These are phyloP conservation scores for Powellomyces hirtus DNA, from an alignment of 192 early-diverging fungal genomes.

Conservation along the genomic window DNA sequence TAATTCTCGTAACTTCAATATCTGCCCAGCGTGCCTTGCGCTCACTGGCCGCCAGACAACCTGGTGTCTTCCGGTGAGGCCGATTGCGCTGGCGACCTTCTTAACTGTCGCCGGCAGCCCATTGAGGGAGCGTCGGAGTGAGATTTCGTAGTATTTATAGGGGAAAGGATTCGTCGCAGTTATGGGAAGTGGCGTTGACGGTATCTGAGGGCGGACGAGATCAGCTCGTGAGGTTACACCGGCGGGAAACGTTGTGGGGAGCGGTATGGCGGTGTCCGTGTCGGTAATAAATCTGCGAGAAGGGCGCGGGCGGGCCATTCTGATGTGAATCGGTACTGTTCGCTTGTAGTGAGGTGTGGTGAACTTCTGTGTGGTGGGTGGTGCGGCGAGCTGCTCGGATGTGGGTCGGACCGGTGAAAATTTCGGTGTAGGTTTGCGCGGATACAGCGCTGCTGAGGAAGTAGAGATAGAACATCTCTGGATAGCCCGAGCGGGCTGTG, in stretches of 20 bases:
- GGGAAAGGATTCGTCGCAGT: conserved; percentile 24
- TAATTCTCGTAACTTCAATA: conserved; percentile 64
- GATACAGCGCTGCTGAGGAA: conserved; percentile 1
- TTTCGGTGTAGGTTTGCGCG: neutral
- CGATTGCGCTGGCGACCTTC: conserved; percentile 50
- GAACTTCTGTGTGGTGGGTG: neutral
- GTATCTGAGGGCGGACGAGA: conserved; percentile 9
- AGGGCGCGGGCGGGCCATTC: neutral
- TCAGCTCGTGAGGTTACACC: neutral
- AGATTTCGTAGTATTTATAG: conserved; percentile 58
- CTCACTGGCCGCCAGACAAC: conserved; percentile 53
- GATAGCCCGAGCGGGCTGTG: too few species aligned
- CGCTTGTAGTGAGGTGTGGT: neutral
- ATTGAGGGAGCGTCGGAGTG: conserved; percentile 54
- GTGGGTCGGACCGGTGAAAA: neutral
- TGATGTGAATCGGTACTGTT: conserved; percentile 1
- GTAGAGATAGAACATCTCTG: conserved; percentile 7
- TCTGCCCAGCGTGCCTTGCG: conserved; percentile 54
- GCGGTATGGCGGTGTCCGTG: conserved; percentile 40
- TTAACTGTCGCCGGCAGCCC: conserved; percentile 53
- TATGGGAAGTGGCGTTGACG: conserved; percentile 3
- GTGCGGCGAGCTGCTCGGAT: conserved; percentile 13
- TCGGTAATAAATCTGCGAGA: conserved; percentile 31
- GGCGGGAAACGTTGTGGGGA: conserved; percentile 40
- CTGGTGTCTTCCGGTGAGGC: conserved; percentile 53